A percentile compares a stretch with the other conserved stretches of the same genome.
Evolutionary conservation across 306 rosid genomes (phyloP).

Genomic region (Acacia crassicarpa): DNA sequence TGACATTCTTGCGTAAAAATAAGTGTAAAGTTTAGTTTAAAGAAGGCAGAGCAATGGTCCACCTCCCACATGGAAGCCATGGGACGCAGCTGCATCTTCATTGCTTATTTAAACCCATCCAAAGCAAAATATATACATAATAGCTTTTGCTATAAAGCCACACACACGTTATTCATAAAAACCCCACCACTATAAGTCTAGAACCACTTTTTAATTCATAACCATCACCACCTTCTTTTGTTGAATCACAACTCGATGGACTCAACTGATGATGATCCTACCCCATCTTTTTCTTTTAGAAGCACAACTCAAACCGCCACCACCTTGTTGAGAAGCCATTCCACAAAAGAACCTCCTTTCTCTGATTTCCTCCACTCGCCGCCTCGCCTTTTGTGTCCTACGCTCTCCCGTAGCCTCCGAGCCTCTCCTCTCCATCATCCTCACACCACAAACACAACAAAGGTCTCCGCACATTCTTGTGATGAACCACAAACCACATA

Average conservation of each 20-base stretch:
- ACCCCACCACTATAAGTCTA: not conserved
- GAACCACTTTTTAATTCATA: constrained; percentile 6
- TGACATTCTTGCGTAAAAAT: not conserved
- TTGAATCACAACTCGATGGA: constrained; percentile 22
- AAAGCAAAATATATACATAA: not conserved
- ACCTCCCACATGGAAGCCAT: not conserved
- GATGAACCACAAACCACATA: constrained; percentile 58
- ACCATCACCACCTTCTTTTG: not conserved
- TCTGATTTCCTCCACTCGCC: constrained; percentile 54
- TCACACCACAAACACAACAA: constrained; percentile 36
- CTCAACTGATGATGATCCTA: constrained; percentile 50
- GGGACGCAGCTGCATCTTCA: not conserved
- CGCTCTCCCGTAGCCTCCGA: constrained; percentile 61
- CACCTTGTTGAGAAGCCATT: constrained; percentile 61
- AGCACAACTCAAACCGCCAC: constrained; percentile 30
- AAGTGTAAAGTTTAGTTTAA: not conserved
- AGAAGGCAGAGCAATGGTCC: not conserved
- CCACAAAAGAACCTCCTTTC: constrained; percentile 66
- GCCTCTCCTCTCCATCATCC: constrained; percentile 57
- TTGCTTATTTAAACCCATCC: not conserved
- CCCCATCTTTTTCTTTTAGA: constrained; percentile 56
- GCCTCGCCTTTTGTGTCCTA: constrained; percentile 54
- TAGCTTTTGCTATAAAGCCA: not conserved
- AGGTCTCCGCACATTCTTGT: constrained; percentile 25
- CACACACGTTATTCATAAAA: constrained; percentile 28